These are phyloP conservation scores for Phylloporus arenicola DNA, from an alignment of 768 basidiomycete genomes.

Conservation along the genomic window DNA sequence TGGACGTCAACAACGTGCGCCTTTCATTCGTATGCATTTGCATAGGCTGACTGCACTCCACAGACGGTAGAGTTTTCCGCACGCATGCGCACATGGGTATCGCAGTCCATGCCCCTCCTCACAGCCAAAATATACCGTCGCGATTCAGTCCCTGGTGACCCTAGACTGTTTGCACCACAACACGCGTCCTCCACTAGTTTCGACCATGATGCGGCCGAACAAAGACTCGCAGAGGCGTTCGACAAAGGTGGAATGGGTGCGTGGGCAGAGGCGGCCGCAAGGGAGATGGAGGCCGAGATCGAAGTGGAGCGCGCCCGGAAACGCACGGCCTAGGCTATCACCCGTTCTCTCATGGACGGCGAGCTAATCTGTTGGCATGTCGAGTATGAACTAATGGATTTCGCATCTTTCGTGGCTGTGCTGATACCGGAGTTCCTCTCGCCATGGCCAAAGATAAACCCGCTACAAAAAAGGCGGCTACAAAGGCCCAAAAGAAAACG, in stretches of 20 bases:
- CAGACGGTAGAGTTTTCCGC: slow-evolving; percentile 58
- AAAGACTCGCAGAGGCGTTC: slow-evolving; percentile 50
- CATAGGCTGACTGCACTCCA: background rate
- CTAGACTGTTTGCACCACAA: background rate
- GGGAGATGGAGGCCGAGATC: slow-evolving; percentile 56
- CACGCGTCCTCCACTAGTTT: background rate
- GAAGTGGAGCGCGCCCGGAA: slow-evolving; percentile 40
- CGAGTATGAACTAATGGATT: background rate
- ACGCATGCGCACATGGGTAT: slow-evolving; percentile 48
- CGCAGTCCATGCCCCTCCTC: slow-evolving; percentile 44
- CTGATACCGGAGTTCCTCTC: background rate
- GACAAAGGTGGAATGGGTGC: slow-evolving; percentile 51
- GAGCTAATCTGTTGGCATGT: background rate
- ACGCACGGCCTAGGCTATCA: background rate
- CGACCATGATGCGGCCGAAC: slow-evolving; percentile 40
- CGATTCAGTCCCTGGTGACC: slow-evolving; percentile 9
- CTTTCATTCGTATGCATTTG: background rate
- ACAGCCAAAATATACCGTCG: slow-evolving; percentile 47
- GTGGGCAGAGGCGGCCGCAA: slow-evolving; percentile 49
- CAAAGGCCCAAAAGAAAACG: slow-evolving; percentile 62
- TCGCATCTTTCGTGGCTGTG: background rate
- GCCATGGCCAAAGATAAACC: slow-evolving; percentile 21
- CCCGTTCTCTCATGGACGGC: background rate
- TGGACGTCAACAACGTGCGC: slow-evolving; percentile 52
- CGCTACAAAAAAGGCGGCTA: slow-evolving; percentile 36